These are phyloP conservation scores for Oryza glumipatula DNA, from an alignment of 176 grass and related monocot genomes.

Conservation along the genomic window DNA sequence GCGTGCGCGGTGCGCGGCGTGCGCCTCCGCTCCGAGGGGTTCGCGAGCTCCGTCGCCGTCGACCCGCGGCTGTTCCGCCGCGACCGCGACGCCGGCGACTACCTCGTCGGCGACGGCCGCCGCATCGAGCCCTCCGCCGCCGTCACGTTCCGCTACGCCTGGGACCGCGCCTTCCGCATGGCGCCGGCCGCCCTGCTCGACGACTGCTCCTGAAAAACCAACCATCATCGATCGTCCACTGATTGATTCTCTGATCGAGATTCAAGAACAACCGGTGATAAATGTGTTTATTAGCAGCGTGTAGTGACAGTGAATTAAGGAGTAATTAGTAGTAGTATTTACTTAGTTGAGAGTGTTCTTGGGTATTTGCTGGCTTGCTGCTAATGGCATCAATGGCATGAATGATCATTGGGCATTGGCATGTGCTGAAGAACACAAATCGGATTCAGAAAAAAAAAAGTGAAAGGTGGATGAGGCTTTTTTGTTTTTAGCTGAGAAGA, in stretches of 20 bases:
- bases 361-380: neutral
- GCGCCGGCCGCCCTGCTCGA: constrained; percentile 41
- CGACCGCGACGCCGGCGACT: constrained; percentile 22
- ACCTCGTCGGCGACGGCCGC: constrained; percentile 59
- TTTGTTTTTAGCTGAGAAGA: neutral
- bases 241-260: too few species aligned
- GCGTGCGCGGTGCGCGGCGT: constrained; percentile 48
- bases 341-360: neutral
- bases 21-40: constrained; percentile 59
- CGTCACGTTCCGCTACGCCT: constrained; percentile 65
- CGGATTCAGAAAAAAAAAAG: neutral
- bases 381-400: neutral
- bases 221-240: too few species aligned
- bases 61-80: constrained; percentile 65
- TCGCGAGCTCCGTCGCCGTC: constrained; percentile 64
- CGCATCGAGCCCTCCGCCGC: constrained; percentile 32
- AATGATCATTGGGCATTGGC: neutral
- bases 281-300: neutral
- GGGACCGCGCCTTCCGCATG: constrained; percentile 81
- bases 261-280: neutral
- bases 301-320: neutral
- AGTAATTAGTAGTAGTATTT: neutral
- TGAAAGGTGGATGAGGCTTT: neutral
- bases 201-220: constrained; percentile 38
- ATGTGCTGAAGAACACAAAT: neutral